Evolutionary conservation across 768 basidiomycete species (phyloP).

Genomic region (Lactarius hatsudake): DNA sequence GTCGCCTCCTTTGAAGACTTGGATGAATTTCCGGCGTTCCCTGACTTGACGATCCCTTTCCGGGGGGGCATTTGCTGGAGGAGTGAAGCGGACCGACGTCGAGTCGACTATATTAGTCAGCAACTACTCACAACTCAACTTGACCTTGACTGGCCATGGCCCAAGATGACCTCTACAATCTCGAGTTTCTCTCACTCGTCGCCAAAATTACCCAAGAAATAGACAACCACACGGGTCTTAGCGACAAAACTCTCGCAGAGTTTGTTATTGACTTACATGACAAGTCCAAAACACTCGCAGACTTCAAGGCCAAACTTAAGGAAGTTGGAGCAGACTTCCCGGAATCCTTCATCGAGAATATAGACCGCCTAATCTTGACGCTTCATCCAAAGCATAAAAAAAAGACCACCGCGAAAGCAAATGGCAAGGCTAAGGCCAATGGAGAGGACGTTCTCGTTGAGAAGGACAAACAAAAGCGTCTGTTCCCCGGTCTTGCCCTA

Average conservation of each 20-base stretch:
- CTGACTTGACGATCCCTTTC: constrained; percentile 80
- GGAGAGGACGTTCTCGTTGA: constrained; percentile 48
- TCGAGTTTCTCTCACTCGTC: constrained; percentile 90
- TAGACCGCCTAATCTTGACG: constrained; percentile 91
- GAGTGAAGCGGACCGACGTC: not conserved
- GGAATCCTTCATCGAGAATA: constrained; percentile 85
- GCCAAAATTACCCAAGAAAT: constrained; percentile 92
- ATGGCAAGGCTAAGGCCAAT: constrained; percentile 35
- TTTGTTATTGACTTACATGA: constrained; percentile 92
- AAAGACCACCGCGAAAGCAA: constrained; percentile 47
- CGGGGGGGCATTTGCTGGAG: constrained; percentile 53
- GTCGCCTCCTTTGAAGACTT: constrained; percentile 39
- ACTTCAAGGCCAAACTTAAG: constrained; percentile 79
- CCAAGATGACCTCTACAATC: constrained; percentile 79
- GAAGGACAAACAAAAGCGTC: constrained; percentile 70
- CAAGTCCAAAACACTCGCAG: constrained; percentile 67
- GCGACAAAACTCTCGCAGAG: constrained; percentile 93
- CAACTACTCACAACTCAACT: constrained; percentile 18
- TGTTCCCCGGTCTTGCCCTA: constrained; percentile 88
- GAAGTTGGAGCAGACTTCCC: constrained; percentile 82
- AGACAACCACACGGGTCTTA: constrained; percentile 78
- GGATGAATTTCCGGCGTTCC: constrained; percentile 85
- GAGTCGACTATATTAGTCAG: constrained; percentile 15
- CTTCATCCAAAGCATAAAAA: constrained; percentile 97
- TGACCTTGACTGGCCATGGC: constrained; percentile 44